Base-by-base conservation (phyloP, 306 rosid species). In the Myrica gale region DNA sequence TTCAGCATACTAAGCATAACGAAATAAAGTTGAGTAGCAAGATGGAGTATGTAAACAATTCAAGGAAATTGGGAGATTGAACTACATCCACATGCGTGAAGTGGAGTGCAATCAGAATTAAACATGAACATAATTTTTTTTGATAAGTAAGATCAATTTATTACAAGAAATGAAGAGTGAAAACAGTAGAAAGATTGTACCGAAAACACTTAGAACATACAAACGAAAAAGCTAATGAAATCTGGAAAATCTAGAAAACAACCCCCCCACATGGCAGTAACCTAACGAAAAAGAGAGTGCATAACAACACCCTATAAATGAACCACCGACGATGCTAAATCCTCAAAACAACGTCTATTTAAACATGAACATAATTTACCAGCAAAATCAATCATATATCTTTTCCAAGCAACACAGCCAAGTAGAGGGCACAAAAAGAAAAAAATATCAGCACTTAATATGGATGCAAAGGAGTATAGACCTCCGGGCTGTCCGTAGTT, bases 401-500 rank as follows among this genome's bases (percentile, higher is more conserved):
- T 65, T 26, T 41, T 9, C 37, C 66, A 17, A 65, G 48, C 26
- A 65, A 32, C 11, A 16, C 4, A 39, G 50, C 47, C 48, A 65
- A 65, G 50, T 42, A n/a, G 19, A 65, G 42, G 50, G 70, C 50
- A 65, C 15, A 15, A 15, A 39, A 41, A 16, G 26, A 41, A 16
- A 42, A 42, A 42, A 23, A 13, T n/a, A 17, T n/a, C 43, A 9
- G 51, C 53, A 37, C 23, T 45, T 19, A 57, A 56, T 2, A 5
- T 17, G 43, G 66, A 78, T 71, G 79, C 55, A 39, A 76, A 52
- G 66, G 68, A 21, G 67, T 17, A 73, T 72, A 26, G 26, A 93
- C 98, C 98, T 93, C 74, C 98, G 86, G 78, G 97, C 98, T 67
- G 83, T 80, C 77, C 98, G 85, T 81, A 91, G 79, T 77, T 85